phyloP scores from a whole-genome alignment of 2,329 filamentous ascomycete species.

The Diaporthe citrichinensis region DNA sequence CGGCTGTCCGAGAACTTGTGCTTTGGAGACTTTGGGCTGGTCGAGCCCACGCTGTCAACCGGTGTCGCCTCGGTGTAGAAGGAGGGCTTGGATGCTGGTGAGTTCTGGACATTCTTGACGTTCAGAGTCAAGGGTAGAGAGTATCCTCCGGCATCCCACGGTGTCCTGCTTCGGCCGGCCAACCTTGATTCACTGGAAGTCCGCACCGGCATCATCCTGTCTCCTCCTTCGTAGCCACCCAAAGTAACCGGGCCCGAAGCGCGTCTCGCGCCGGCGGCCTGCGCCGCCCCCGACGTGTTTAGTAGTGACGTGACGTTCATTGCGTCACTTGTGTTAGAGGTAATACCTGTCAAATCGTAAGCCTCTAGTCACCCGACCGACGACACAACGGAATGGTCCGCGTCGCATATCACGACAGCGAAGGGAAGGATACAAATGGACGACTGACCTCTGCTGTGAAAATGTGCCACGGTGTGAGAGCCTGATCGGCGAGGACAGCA shows the following conservation, averaged over 20 bases:
- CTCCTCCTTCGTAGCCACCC: constrained; percentile 29
- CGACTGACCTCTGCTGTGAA: constrained; percentile 27
- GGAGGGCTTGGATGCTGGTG: constrained; percentile 42
- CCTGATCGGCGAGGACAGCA: constrained; percentile 5
- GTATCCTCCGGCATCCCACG: constrained; percentile 67
- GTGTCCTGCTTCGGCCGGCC: constrained; percentile 56
- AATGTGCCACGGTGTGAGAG: background rate
- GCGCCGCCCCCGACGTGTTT: constrained; percentile 53
- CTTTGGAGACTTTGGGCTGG: constrained; percentile 53
- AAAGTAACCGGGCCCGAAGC: constrained; percentile 30
- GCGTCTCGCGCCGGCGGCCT: constrained; percentile 33
- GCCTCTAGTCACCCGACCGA: background rate
- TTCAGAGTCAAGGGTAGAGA: constrained; percentile 60
- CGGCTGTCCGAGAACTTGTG: constrained; percentile 66
- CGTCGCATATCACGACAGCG: background rate
- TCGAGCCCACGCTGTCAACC: constrained; percentile 41
- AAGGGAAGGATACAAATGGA: background rate
- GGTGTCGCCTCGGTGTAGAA: constrained; percentile 46
- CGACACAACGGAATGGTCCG: background rate
- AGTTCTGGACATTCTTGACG: constrained; percentile 50
- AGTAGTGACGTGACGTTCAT: constrained; percentile 60
- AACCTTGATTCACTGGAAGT: constrained; percentile 49
- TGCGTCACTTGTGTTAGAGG: constrained; percentile 7
- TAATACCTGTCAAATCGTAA: constrained; percentile 31
- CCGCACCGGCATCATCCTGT: constrained; percentile 19